Evolutionary conservation across 1,284 basidiomycete genomes (phyloP).

Genomic region (Entoloma clypeatum): DNA sequence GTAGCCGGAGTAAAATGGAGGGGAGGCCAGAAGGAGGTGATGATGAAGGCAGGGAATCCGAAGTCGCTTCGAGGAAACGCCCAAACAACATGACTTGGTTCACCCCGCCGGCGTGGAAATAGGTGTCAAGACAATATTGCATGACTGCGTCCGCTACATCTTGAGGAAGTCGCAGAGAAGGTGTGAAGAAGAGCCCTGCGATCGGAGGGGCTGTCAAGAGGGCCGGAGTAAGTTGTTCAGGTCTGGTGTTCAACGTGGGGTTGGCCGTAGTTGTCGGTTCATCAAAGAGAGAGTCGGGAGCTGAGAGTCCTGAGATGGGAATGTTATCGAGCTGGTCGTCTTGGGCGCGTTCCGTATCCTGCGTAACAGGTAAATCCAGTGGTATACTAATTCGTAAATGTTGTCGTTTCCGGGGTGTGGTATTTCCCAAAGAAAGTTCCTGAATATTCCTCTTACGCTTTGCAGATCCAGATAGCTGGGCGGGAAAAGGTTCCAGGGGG

Average conservation of each 20-base stretch:
- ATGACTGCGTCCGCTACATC: conserved; percentile 49
- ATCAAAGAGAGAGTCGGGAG: conserved; percentile 28
- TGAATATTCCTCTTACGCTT: conserved; percentile 15
- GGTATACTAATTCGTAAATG: conserved; percentile 21
- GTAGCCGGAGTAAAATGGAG: conserved; percentile 47
- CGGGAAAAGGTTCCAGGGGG: neutral
- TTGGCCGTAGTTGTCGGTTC: conserved; percentile 9
- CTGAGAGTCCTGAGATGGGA: conserved; percentile 16
- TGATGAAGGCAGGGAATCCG: neutral
- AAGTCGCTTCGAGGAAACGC: conserved; percentile 28
- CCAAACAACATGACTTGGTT: conserved; percentile 82
- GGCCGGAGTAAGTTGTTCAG: conserved; percentile 9
- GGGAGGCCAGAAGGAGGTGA: conserved; percentile 45
- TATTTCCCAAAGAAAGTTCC: neutral
- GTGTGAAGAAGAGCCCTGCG: conserved; percentile 60
- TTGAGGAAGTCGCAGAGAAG: conserved; percentile 45
- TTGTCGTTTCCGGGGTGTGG: conserved; percentile 14
- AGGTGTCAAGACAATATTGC: conserved; percentile 51
- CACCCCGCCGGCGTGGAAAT: conserved; percentile 47
- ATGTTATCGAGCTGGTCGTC: conserved; percentile 7
- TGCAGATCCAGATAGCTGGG: conserved; percentile 3
- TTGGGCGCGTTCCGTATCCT: neutral
- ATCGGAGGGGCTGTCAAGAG: conserved; percentile 46
- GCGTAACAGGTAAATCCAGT: neutral
- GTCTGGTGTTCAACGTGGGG: too few species aligned